Conservation (phyloP, 805 yeast species). For the Kluyveromyces lactis region DNA sequence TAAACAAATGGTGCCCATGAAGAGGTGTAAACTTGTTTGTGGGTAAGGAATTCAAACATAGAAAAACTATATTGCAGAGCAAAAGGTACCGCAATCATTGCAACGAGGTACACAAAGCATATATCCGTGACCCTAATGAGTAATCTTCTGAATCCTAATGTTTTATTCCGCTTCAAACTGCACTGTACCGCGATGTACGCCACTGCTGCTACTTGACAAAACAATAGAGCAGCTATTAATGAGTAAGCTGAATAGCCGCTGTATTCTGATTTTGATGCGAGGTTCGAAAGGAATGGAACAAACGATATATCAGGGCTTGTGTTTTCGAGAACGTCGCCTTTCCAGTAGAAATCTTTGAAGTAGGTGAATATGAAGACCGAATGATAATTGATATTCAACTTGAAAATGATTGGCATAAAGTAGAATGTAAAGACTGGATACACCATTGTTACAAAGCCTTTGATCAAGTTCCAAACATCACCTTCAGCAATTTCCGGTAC, state of each 20-base stretch:
- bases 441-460: background rate
- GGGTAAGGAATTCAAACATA: constrained; percentile 4
- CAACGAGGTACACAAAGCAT: background rate
- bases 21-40: constrained; percentile 2
- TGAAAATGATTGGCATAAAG: background rate
- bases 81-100: background rate
- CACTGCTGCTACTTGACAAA: background rate
- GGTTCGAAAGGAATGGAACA: no score
- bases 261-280: no score
- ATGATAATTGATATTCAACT: background rate
- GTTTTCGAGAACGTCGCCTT: background rate
- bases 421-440: background rate
- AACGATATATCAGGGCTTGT: no score
- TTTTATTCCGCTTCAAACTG: background rate
- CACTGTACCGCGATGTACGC: background rate
- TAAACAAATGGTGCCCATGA: constrained; percentile 2
- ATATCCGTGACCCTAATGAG: background rate
- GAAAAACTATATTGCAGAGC: constrained; percentile 2
- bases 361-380: background rate
- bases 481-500: background rate
- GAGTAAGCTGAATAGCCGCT: background rate
- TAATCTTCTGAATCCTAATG: background rate
- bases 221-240: background rate
- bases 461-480: background rate
- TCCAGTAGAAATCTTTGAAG: background rate